phyloP scores from a whole-genome alignment of 179 eudicot genomes.

The Camellia oleifera region DNA sequence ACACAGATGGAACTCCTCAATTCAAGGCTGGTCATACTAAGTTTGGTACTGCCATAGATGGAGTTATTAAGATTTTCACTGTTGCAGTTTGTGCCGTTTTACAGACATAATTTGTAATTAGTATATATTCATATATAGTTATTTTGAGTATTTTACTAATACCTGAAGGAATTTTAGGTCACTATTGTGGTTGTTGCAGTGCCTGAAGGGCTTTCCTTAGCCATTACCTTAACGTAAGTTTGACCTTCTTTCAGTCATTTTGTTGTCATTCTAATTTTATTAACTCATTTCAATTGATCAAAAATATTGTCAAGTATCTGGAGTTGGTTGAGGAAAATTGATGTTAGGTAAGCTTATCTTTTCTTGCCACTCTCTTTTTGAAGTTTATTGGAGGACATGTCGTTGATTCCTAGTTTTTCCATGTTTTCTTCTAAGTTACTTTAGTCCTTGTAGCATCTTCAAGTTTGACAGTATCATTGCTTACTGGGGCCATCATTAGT shows the following conservation, averaged over 20 bases:
- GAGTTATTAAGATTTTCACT: conserved; percentile 74
- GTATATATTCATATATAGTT: background rate
- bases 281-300: background rate
- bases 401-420: background rate
- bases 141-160: conserved; percentile 12
- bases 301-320: background rate
- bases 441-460: background rate
- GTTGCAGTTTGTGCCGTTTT: conserved; percentile 64
- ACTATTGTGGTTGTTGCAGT: conserved; percentile 96
- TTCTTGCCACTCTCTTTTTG: background rate
- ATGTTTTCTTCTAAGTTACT: background rate
- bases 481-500: background rate
- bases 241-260: background rate
- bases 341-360: background rate
- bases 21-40: conserved; percentile 62
- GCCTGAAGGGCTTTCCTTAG: conserved; percentile 97
- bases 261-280: background rate
- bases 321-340: background rate
- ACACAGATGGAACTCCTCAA: conserved; percentile 33
- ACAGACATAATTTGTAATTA: background rate
- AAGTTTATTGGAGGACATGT: background rate
- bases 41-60: conserved; percentile 64
- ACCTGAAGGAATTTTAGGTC: conserved; percentile 49
- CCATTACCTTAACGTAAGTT: conserved; percentile 95
- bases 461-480: background rate